Conservation (phyloP, 257 asterid genomes). For the Solanum bulbocastanum region DNA sequence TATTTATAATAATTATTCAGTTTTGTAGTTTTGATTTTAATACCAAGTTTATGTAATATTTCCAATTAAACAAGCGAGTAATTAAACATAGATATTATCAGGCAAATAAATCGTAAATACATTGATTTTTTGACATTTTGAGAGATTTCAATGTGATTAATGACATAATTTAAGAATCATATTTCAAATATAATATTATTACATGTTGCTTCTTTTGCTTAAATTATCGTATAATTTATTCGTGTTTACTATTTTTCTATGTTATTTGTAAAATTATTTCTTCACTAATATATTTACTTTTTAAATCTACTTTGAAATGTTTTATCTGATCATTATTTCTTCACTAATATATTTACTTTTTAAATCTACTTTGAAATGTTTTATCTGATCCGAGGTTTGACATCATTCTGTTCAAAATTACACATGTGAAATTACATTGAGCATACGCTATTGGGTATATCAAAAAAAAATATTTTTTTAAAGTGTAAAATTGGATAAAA, state of each 20-base stretch:
- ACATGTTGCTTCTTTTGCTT: no score
- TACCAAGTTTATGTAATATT: neutral
- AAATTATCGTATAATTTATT: no score
- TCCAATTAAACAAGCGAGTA: neutral
- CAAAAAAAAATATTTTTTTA: neutral
- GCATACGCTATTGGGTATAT: no score
- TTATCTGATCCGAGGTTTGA: neutral
- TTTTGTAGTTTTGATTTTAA: neutral
- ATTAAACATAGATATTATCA: neutral
- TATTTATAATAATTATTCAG: neutral
- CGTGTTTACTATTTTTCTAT: neutral
- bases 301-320: no score
- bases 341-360: no score
- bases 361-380: no score
- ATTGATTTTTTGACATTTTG: no score
- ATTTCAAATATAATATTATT: neutral
- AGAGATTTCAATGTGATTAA: neutral
- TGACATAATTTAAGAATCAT: neutral
- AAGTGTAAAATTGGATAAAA: neutral
- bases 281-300: no score
- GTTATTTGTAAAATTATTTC: neutral
- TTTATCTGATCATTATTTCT: neutral
- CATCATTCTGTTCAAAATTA: fast-evolving
- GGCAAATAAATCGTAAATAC: neutral
- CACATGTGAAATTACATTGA: neutral